Conservation (phyloP, 164 flowering plant species). For the Taxillus chinensis region DNA sequence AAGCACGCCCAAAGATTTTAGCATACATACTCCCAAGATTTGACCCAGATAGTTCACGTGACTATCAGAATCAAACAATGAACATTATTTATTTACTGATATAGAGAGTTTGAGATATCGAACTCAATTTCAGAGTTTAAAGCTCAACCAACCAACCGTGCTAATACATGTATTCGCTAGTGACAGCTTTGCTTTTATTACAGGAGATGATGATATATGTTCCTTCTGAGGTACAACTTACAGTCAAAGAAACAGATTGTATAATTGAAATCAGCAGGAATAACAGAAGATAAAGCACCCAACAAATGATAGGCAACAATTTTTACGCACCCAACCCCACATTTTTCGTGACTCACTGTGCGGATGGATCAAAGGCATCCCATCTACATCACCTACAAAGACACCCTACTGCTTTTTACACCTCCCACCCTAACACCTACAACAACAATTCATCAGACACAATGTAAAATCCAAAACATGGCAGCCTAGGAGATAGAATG, state of each 20-base stretch:
- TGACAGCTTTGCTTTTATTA: too few species aligned
- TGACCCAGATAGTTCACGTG: too few species aligned
- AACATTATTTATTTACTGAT: too few species aligned
- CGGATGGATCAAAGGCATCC: neutral
- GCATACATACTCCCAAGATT: too few species aligned
- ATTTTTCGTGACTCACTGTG: neutral
- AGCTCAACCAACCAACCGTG: too few species aligned
- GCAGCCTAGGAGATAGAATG: constrained; percentile 52
- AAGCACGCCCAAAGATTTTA: too few species aligned
- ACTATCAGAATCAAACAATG: too few species aligned
- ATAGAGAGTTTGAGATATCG: too few species aligned
- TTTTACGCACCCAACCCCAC: neutral
- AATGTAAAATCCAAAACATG: neutral
- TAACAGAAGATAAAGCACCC: neutral
- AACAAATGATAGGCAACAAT: neutral
- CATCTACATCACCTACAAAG: constrained; percentile 8
- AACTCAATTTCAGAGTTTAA: too few species aligned
- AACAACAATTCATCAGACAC: neutral
- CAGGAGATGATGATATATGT: neutral
- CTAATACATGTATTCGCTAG: too few species aligned
- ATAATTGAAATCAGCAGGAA: neutral
- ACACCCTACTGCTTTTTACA: constrained; percentile 17
- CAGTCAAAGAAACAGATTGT: neutral
- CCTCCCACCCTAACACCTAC: neutral
- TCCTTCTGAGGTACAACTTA: neutral